These are phyloP conservation scores for Kazachstania viticola DNA, from an alignment of 805 yeast genomes.

Conservation along the genomic window DNA sequence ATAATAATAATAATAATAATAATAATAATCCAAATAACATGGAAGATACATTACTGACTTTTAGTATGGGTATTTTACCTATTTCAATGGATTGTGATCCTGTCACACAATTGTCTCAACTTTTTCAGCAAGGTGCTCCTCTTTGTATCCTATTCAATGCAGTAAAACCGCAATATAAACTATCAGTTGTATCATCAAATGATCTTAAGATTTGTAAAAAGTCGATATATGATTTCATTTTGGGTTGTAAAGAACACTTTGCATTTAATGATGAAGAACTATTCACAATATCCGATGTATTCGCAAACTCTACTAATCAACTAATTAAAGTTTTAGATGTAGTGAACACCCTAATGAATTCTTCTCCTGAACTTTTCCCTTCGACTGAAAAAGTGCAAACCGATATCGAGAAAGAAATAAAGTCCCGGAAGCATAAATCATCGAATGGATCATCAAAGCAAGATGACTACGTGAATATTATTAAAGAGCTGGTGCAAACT, in stretches of 20 bases:
- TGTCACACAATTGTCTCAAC: conserved; percentile 78
- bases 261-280: conserved; percentile 68
- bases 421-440: conserved; percentile 1
- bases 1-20: conserved; percentile 2
- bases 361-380: conserved; percentile 35
- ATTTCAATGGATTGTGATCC: conserved; percentile 75
- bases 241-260: conserved; percentile 71
- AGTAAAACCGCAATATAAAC: conserved; percentile 45
- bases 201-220: conserved; percentile 79
- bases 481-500: conserved; percentile 74
- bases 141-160: conserved; percentile 75
- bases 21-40: conserved; percentile 16
- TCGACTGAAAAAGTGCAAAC: conserved; percentile 21
- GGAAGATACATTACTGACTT: conserved; percentile 37
- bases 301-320: conserved; percentile 70
- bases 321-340: conserved; percentile 65
- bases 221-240: conserved; percentile 79
- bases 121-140: conserved; percentile 88
- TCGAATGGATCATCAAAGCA: conserved; percentile 16
- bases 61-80: conserved; percentile 68
- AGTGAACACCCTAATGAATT: conserved; percentile 50
- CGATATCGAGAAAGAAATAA: conserved; percentile 13
- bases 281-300: conserved; percentile 84
- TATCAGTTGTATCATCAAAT: conserved; percentile 59
- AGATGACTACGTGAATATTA: conserved; percentile 42